phyloP scores from a whole-genome alignment of 2,329 filamentous ascomycete genomes.

The Cordyceps cateniannulata region DNA sequence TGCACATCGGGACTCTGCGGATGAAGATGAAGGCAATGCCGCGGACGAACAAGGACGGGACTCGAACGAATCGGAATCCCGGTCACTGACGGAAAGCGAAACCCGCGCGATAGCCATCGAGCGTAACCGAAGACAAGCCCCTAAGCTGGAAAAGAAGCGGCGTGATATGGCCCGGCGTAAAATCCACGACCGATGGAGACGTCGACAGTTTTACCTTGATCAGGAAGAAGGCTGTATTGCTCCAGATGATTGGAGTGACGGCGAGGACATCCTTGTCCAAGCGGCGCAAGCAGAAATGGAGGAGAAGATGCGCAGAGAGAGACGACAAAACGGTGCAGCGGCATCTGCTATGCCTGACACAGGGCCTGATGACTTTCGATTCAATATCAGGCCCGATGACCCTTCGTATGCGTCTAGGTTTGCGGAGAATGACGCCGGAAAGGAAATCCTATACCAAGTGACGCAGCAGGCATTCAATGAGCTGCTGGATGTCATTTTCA shows the following conservation, averaged over 20 bases:
- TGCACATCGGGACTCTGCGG: conserved; percentile 22
- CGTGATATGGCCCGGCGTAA: conserved; percentile 42
- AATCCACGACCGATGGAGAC: conserved; percentile 67
- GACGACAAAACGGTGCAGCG: neutral
- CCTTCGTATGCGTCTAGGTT: conserved; percentile 30
- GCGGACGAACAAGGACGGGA: conserved; percentile 6
- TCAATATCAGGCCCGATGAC: conserved; percentile 47
- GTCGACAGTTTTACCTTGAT: conserved; percentile 75
- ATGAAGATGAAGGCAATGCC: conserved; percentile 14
- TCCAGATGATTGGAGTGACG: conserved; percentile 56
- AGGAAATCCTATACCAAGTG: conserved; percentile 84
- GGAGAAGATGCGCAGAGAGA: conserved; percentile 1
- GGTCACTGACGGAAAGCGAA: conserved; percentile 33
- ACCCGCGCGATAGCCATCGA: conserved; percentile 31
- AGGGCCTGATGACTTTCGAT: conserved; percentile 36
- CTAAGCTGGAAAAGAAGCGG: conserved; percentile 33
- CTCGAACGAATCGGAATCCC: conserved; percentile 24
- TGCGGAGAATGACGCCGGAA: conserved; percentile 74
- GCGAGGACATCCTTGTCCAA: conserved; percentile 48
- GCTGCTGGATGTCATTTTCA: conserved; percentile 80
- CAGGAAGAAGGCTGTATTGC: conserved; percentile 71
- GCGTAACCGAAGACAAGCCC: conserved; percentile 29
- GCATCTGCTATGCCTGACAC: neutral
- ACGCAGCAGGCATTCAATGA: conserved; percentile 90
- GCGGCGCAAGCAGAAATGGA: conserved; percentile 13